A percentile compares a stretch with the other conserved stretches of the same genome.
Evolutionary conservation across 306 rosid species (phyloP).

Genomic region (Medicago ruthenica): DNA sequence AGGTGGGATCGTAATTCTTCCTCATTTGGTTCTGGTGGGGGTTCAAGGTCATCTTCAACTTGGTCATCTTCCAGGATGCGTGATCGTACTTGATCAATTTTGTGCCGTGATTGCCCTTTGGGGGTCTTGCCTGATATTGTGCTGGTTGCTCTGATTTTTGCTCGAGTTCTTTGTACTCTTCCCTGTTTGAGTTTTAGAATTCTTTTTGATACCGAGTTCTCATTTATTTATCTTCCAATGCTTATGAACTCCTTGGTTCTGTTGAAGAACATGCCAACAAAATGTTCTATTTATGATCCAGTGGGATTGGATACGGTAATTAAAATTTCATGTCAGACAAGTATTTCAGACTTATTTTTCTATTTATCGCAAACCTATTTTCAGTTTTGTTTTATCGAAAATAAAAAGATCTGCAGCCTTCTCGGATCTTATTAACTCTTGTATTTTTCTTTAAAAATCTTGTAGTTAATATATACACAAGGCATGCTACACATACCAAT

Average conservation of each 20-base stretch:
- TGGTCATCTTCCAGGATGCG: slow-evolving; percentile 79
- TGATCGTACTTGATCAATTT: slow-evolving; percentile 33
- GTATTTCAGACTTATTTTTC: background rate
- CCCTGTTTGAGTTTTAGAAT: slow-evolving; percentile 36
- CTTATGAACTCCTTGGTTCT: slow-evolving; percentile 19
- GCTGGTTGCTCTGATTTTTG: slow-evolving; percentile 28
- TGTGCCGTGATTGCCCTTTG: background rate
- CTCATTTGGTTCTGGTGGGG: slow-evolving; percentile 57
- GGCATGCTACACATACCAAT: too few relatives aligned
- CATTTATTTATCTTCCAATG: slow-evolving; percentile 42
- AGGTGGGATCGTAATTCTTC: slow-evolving; percentile 75
- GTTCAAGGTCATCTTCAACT: slow-evolving; percentile 56
- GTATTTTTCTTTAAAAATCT: background rate
- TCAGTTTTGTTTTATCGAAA: background rate
- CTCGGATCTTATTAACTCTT: background rate
- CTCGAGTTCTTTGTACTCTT: slow-evolving; percentile 27
- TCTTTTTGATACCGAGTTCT: slow-evolving; percentile 44
- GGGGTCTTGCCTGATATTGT: slow-evolving; percentile 6
- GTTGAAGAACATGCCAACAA: slow-evolving; percentile 42
- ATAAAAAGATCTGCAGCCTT: background rate
- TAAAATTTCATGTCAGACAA: slow-evolving; percentile 14
- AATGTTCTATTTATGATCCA: slow-evolving; percentile 37
- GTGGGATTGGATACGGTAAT: slow-evolving; percentile 41
- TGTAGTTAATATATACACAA: too few relatives aligned
- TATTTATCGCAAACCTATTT: background rate